Percentiles rank a stretch among this genome's conserved stretches.
Evolutionary conservation across 1,284 basidiomycete genomes (phyloP).

Genomic region (Xerocomus amazonicus): DNA sequence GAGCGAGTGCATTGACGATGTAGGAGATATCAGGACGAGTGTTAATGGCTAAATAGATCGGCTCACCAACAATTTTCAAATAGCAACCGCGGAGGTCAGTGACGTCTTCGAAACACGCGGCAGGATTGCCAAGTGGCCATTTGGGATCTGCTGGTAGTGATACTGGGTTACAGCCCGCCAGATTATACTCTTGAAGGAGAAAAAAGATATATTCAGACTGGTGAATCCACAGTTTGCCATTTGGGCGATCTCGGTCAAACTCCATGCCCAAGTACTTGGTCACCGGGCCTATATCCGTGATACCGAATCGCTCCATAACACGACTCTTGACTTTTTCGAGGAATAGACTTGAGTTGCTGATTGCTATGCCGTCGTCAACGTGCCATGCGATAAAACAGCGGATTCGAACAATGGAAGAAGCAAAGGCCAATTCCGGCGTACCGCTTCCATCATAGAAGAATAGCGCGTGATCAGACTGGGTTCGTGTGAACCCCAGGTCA

Average conservation of each 20-base stretch:
- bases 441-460: conserved; percentile 18
- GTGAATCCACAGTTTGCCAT: neutral
- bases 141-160: neutral
- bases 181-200: neutral
- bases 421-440: no score
- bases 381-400: conserved; percentile 1
- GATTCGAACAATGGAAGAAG: no score
- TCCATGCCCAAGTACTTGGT: neutral
- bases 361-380: neutral
- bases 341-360: neutral
- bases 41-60: neutral
- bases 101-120: neutral
- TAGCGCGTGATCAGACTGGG: neutral
- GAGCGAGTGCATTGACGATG: neutral
- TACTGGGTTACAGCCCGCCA: neutral
- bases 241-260: neutral
- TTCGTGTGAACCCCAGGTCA: neutral
- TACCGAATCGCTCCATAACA: neutral
- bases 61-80: neutral
- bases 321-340: neutral
- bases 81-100: neutral
- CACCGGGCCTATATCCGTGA: neutral
- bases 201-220: neutral
- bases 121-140: neutral
- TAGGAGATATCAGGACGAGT: neutral